Percentiles rank a stretch among this genome's conserved stretches.
Conservation (phyloP, 2,329 filamentous ascomycete genomes). For the Fusarium tuaranense region DNA sequence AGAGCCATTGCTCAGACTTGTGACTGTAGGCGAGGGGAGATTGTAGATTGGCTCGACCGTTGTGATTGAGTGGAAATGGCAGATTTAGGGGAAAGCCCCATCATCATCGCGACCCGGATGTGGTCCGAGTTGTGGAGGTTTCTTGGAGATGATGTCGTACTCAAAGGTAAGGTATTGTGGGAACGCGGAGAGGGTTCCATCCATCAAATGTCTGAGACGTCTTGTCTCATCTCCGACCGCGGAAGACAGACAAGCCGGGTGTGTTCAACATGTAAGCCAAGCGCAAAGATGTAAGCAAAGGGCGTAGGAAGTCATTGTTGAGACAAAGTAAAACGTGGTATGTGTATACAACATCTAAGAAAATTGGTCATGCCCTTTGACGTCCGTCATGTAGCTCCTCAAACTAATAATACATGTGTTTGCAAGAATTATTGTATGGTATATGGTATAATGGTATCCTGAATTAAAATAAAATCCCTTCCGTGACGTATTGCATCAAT, state of each 20-base stretch:
- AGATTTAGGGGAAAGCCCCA: neutral
- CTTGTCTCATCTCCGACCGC: neutral
- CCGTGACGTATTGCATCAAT: neutral
- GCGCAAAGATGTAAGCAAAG: neutral
- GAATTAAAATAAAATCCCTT: neutral
- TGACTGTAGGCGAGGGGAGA: neutral
- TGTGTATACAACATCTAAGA: neutral
- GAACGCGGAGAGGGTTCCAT: neutral
- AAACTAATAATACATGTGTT: neutral
- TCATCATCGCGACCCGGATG: neutral
- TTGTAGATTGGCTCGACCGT: neutral
- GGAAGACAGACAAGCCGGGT: neutral
- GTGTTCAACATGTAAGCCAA: neutral
- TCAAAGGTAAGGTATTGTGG: neutral
- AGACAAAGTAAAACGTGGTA: conserved; percentile 3
- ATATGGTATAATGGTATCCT: neutral
- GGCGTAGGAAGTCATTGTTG: neutral
- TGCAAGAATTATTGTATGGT: neutral
- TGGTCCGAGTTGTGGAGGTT: conserved; percentile 3
- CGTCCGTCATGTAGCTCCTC: neutral
- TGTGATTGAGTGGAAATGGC: neutral
- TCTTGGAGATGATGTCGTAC: neutral
- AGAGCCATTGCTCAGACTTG: neutral
- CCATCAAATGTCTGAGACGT: neutral
- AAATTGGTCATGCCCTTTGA: conserved; percentile 3